Evolutionary conservation across 768 basidiomycete species (phyloP).

Genomic region (Hygrophorus pudorinus): DNA sequence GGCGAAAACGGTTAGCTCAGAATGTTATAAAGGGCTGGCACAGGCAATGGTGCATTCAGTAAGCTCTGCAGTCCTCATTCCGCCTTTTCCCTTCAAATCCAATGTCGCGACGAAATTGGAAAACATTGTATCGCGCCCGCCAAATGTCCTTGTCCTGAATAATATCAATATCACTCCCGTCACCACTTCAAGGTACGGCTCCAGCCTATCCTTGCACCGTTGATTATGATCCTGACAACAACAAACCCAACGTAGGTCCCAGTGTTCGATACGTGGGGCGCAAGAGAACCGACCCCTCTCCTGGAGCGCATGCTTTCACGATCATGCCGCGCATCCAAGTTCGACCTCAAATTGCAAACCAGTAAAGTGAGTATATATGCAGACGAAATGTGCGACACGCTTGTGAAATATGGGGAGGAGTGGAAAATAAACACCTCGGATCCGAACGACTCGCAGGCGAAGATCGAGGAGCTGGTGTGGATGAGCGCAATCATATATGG

Average conservation of each 20-base stretch:
- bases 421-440: slow-evolving; percentile 33
- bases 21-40: no score
- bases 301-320: slow-evolving; percentile 32
- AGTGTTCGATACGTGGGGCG: neutral
- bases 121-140: neutral
- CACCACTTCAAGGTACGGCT: slow-evolving; percentile 43
- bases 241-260: neutral
- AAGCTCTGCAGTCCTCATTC: slow-evolving; percentile 24
- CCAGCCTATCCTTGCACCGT: slow-evolving; percentile 52
- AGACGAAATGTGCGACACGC: slow-evolving; percentile 16
- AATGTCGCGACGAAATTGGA: neutral
- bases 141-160: neutral
- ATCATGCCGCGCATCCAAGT: slow-evolving; percentile 44
- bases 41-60: slow-evolving; percentile 12
- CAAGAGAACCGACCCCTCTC: slow-evolving; percentile 2
- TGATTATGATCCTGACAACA: slow-evolving; percentile 65
- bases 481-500: slow-evolving; percentile 44
- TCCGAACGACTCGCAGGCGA: slow-evolving; percentile 33
- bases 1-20: no score
- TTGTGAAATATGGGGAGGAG: slow-evolving; percentile 29
- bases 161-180: neutral
- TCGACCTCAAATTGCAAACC: slow-evolving; percentile 19
- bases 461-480: slow-evolving; percentile 59
- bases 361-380: slow-evolving; percentile 8
- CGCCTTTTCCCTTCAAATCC: neutral